Evolutionary conservation across 305 asterid species (phyloP), one percentile per base, ranked within the genome.

Genomic region (Fraxinus velutina): DNA sequence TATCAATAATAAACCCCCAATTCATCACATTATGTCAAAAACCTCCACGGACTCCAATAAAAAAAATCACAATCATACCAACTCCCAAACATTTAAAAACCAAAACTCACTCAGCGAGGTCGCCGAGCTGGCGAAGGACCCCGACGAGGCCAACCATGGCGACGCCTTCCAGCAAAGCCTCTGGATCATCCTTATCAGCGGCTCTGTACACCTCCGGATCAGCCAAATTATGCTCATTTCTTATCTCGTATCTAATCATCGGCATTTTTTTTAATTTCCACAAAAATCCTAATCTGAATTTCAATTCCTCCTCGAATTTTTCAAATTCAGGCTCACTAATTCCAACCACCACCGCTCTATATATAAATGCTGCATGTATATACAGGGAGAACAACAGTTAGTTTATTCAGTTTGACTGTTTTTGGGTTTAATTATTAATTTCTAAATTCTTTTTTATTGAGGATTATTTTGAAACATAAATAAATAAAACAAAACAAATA

Each of bases 121-220:
- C 99, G 13, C 98, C 98, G 70, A 96, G 97, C 95, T 94, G 98
- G 60, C 98, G 95, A 47, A 96, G 94, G 85, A 96, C 86, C 21
- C 99, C 98, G 70, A 96, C 98, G 77, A 96, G 92, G 13, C 97
- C 98, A 60, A 97, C 96, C 97, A 94, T 92, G 85, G 99, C 93
- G 78, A 96, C 96, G 77, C 97, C 98, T 90, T 96, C 99, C 30
- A 94, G 97, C 83, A 96, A 75, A 73, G 97, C 98, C 88, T 96
- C 98, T 3, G 98, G 99, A 88, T 94, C 99, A 92, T 94, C 97
- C 88, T 93, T 96, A 80, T 96, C 97, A 39, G 97, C 91, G 17
- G 97, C 85, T 57, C 89, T 89, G 79, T 92, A 96, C 81, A 94
- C 90, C 70, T 92, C 97, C 5, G 99, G 96, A 92, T 96, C 99